These are phyloP conservation scores for Ogataea siamensis DNA, from an alignment of 805 yeast genomes.

Conservation along the genomic window DNA sequence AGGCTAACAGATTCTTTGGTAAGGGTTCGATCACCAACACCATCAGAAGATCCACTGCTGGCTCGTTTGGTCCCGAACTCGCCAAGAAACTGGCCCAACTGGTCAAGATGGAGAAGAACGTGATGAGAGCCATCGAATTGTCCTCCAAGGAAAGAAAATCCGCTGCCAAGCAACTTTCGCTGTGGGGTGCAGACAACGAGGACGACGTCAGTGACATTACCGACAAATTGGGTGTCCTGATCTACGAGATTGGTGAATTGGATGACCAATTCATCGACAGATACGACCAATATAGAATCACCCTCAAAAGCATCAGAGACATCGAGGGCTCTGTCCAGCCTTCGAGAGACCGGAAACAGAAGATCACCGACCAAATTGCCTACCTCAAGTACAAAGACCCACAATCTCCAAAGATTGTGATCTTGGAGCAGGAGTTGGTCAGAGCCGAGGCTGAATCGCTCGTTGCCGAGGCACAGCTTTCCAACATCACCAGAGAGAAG, in stretches of 20 bases:
- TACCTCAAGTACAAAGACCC: conserved; percentile 83
- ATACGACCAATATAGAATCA: conserved; percentile 82
- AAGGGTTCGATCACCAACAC: conserved; percentile 56
- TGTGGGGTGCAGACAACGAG: conserved; percentile 87
- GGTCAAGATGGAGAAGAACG: conserved; percentile 80
- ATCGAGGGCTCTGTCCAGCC: conserved; percentile 89
- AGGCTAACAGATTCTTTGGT: conserved; percentile 76
- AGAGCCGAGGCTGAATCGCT: conserved; percentile 90
- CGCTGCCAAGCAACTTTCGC: conserved; percentile 76
- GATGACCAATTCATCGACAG: conserved; percentile 86
- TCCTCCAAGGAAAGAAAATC: conserved; percentile 76
- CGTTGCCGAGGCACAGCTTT: conserved; percentile 89
- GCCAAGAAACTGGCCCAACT: conserved; percentile 70
- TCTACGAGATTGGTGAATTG: conserved; percentile 80
- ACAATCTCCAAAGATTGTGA: conserved; percentile 74
- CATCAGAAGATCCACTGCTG: conserved; percentile 67
- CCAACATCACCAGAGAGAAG: conserved; percentile 85
- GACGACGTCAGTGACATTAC: conserved; percentile 85
- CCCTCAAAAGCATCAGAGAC: conserved; percentile 76
- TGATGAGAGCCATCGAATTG: conserved; percentile 74
- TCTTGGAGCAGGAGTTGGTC: conserved; percentile 84
- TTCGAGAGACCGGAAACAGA: conserved; percentile 80
- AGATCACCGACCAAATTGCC: conserved; percentile 82
- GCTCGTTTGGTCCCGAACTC: conserved; percentile 77
- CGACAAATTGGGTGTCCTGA: conserved; percentile 80